A percentile compares a stretch with the other conserved stretches of the same genome.
phyloP scores from a whole-genome alignment of 2,329 filamentous ascomycete genomes.

The Curvularia eragrostidis region DNA sequence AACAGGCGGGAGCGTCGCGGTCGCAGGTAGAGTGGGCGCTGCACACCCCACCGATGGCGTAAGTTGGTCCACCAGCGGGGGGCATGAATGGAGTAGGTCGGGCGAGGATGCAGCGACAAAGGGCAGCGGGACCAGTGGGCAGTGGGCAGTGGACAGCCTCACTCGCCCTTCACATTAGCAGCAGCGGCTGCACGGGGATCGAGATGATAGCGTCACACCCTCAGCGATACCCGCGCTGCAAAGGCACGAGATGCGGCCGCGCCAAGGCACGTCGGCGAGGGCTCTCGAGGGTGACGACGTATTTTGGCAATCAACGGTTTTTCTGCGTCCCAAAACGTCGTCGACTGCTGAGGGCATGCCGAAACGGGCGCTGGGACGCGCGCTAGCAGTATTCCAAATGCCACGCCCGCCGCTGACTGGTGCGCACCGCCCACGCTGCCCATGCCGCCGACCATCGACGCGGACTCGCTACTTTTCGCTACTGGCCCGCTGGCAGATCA shows the following conservation, averaged over 20 bases:
- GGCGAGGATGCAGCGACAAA: conserved; percentile 3
- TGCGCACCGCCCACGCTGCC: conserved; percentile 19
- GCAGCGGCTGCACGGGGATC: not conserved
- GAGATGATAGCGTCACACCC: conserved; percentile 22
- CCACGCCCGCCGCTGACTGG: conserved; percentile 22
- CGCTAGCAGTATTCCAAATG: conserved; percentile 31
- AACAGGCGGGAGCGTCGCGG: conserved; percentile 5
- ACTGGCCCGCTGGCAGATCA: conserved; percentile 24
- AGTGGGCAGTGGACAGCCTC: too few relatives aligned
- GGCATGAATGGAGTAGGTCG: conserved; percentile 16
- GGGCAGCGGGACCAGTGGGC: too few relatives aligned
- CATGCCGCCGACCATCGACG: too few relatives aligned
- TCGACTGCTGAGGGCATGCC: conserved; percentile 8
- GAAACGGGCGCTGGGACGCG: conserved; percentile 14
- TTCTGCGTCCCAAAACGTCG: conserved; percentile 29
- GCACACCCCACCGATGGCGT: conserved; percentile 18
- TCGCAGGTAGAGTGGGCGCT: conserved; percentile 28
- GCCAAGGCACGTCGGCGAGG: conserved; percentile 11
- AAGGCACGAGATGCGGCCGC: conserved; percentile 3
- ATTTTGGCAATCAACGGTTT: conserved; percentile 12
- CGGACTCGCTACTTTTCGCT: conserved; percentile 25
- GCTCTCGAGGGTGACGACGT: conserved; percentile 2
- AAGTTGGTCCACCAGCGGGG: conserved; percentile 9
- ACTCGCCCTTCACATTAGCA: conserved; percentile 24
- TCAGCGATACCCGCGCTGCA: conserved; percentile 18